Conservation (phyloP, 1,284 basidiomycete species). For the Naganishia sp. region DNA sequence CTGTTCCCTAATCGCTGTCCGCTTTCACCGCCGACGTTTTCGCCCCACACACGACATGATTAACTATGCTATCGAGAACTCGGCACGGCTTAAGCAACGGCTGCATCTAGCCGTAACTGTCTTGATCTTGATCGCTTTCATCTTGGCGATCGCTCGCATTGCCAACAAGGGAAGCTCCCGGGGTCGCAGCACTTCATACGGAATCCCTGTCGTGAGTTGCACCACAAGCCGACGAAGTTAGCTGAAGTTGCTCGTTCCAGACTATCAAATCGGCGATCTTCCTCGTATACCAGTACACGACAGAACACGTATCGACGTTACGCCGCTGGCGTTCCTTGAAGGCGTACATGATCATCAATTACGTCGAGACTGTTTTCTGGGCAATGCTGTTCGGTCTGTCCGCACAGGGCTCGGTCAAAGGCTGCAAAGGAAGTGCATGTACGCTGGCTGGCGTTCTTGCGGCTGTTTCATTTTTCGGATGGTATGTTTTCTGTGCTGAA, state of each 20-base stretch:
- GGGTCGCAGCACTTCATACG: constrained; percentile 5
- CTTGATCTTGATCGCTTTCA: background rate
- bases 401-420: background rate
- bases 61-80: background rate
- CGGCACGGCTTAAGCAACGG: background rate
- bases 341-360: constrained; percentile 15
- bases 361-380: constrained; percentile 13
- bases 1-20: no score
- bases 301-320: background rate
- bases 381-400: constrained; percentile 14
- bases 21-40: no score
- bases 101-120: background rate
- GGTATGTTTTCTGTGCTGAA: background rate
- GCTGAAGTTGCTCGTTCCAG: background rate
- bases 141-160: constrained; percentile 5
- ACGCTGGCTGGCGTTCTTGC: constrained; percentile 4
- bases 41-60: background rate
- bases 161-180: constrained; percentile 12
- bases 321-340: constrained; percentile 4
- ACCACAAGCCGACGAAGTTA: background rate
- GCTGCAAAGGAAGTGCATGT: constrained; percentile 12
- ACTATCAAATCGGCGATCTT: background rate
- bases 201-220: constrained; percentile 1
- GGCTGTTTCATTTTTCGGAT: background rate
- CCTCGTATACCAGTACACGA: background rate